Percentiles rank a stretch among this genome's conserved stretches.
Evolutionary conservation across 371 early-diverging fungal genomes (phyloP).

Genomic region (Choanephora cucurbitarum): DNA sequence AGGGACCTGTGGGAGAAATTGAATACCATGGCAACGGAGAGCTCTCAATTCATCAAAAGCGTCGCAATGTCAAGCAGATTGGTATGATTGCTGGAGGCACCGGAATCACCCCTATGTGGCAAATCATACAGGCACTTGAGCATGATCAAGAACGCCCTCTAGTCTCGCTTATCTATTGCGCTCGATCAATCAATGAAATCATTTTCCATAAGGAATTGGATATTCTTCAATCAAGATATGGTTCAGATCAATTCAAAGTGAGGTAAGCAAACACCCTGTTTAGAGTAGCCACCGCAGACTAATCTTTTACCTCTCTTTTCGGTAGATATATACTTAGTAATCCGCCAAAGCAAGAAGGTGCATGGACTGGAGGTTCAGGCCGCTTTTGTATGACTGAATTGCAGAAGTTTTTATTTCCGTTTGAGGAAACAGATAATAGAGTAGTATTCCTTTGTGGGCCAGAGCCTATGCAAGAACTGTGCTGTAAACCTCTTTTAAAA

Average conservation of each 20-base stretch:
- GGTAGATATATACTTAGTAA: conserved; percentile 64
- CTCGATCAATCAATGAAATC: conserved; percentile 83
- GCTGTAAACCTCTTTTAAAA: conserved; percentile 9
- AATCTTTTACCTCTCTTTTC: conserved; percentile 5
- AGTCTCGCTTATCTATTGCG: conserved; percentile 84
- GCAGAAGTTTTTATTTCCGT: conserved; percentile 60
- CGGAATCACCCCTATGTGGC: conserved; percentile 88
- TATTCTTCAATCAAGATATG: conserved; percentile 54
- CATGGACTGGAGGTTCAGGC: conserved; percentile 70
- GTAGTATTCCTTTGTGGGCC: conserved; percentile 91
- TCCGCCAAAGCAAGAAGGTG: conserved; percentile 33
- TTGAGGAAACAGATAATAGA: conserved; percentile 46
- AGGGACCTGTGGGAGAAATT: conserved; percentile 81
- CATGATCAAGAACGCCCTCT: conserved; percentile 72
- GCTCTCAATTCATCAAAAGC: background rate
- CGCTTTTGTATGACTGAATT: conserved; percentile 67
- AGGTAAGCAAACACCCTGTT: background rate
- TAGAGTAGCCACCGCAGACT: no score
- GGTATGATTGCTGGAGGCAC: conserved; percentile 88
- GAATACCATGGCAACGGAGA: conserved; percentile 57
- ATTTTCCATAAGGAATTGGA: conserved; percentile 81
- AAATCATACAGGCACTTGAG: conserved; percentile 69
- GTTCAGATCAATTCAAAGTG: conserved; percentile 75
- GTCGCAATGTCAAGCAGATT: conserved; percentile 52
- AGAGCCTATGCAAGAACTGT: conserved; percentile 52